Evolutionary conservation across 2,329 filamentous ascomycete genomes (phyloP).

Genomic region (Fusarium foetens): DNA sequence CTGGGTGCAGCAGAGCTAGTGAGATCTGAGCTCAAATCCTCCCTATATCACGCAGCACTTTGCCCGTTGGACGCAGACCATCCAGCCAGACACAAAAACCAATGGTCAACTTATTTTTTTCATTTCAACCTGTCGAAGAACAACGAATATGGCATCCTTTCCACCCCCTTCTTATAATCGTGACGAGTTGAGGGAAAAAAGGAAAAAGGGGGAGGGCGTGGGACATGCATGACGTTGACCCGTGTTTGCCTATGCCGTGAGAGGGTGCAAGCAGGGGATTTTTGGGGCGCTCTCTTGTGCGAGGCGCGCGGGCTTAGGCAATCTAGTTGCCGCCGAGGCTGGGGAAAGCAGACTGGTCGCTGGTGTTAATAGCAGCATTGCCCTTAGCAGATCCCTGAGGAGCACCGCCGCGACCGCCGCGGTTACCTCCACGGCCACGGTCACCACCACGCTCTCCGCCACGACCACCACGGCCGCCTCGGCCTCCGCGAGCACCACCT

Average conservation of each 20-base stretch:
- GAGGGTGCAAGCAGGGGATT: constrained; percentile 28
- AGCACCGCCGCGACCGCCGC: constrained; percentile 46
- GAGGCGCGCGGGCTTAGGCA: constrained; percentile 28
- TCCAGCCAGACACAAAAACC: constrained; percentile 42
- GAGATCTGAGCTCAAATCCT: constrained; percentile 40
- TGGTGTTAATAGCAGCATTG: constrained; percentile 61
- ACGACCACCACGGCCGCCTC: constrained; percentile 55
- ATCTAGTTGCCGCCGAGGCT: constrained; percentile 66
- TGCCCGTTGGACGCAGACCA: constrained; percentile 23
- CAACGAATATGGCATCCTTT: constrained; percentile 41
- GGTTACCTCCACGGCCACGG: constrained; percentile 48
- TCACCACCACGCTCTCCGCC: constrained; percentile 56
- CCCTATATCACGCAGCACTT: constrained; percentile 31
- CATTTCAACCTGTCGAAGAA: constrained; percentile 47
- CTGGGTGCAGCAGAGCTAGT: constrained; percentile 43
- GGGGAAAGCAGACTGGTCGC: constrained; percentile 68
- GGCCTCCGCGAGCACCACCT: constrained; percentile 61
- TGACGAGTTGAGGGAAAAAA: constrained; percentile 6
- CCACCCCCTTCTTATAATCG: constrained; percentile 30
- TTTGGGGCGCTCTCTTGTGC: constrained; percentile 25
- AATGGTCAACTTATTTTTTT: constrained; percentile 47
- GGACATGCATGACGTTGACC: constrained; percentile 39
- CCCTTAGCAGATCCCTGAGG: constrained; percentile 47
- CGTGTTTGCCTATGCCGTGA: constrained; percentile 25
- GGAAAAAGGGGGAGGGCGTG: constrained; percentile 17